Conservation (phyloP, 768 basidiomycete species). For the Tylopilus subfusipes region DNA sequence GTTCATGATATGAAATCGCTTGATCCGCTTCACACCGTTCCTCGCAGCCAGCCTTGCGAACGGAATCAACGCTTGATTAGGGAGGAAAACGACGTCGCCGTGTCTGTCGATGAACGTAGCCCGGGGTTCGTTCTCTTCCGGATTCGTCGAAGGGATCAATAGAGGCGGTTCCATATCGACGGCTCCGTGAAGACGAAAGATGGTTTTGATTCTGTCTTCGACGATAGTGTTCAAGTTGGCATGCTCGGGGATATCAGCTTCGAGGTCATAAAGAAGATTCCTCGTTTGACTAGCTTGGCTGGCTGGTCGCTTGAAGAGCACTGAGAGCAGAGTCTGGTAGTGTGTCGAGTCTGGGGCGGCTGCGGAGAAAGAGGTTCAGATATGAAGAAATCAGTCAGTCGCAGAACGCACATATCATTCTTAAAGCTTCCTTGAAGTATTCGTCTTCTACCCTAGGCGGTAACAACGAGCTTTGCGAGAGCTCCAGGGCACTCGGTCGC, state of each 20-base stretch:
- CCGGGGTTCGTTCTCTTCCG: constrained; percentile 59
- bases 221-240: constrained; percentile 70
- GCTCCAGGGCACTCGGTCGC: constrained; percentile 78
- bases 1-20: constrained; percentile 76
- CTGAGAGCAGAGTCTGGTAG: constrained; percentile 70
- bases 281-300: constrained; percentile 60
- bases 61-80: constrained; percentile 67
- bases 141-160: constrained; percentile 67
- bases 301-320: constrained; percentile 72
- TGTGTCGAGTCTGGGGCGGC: constrained; percentile 81
- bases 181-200: constrained; percentile 88
- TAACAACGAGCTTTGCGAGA: constrained; percentile 74
- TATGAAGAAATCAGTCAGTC: not conserved
- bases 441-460: constrained; percentile 81
- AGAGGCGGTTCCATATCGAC: constrained; percentile 83
- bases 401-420: constrained; percentile 60
- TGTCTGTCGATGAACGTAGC: constrained; percentile 77
- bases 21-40: constrained; percentile 63
- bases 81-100: constrained; percentile 71
- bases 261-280: constrained; percentile 70
- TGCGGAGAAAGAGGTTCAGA: constrained; percentile 22
- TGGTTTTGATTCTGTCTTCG: constrained; percentile 66
- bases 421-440: constrained; percentile 76
- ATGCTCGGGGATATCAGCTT: constrained; percentile 65
- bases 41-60: constrained; percentile 84